Evolutionary conservation across 2,329 filamentous ascomycete species (phyloP).

Genomic region (Epichloe elymi): DNA sequence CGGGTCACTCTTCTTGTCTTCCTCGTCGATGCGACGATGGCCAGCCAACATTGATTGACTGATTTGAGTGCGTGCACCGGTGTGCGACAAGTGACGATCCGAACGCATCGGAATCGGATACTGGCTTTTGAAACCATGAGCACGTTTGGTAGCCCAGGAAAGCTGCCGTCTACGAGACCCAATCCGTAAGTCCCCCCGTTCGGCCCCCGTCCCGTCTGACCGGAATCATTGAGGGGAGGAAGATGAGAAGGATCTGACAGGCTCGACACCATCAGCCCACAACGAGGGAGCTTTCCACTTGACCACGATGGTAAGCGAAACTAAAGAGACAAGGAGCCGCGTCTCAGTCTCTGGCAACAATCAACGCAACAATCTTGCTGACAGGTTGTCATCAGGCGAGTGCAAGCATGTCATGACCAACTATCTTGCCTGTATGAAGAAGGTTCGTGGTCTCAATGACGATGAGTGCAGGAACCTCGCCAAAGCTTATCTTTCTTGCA

Average conservation of each 20-base stretch:
- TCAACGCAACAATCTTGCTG: background rate
- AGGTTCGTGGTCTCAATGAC: conserved; percentile 71
- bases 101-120: background rate
- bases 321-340: background rate
- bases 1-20: background rate
- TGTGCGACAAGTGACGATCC: background rate
- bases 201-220: background rate
- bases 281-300: conserved; percentile 89
- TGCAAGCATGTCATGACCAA: conserved; percentile 79
- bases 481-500: conserved; percentile 78
- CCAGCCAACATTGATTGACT: background rate
- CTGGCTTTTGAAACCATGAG: conserved; percentile 31
- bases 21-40: background rate
- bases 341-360: background rate
- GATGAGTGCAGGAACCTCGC: conserved; percentile 73
- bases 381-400: conserved; percentile 48
- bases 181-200: conserved; percentile 43
- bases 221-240: background rate
- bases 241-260: conserved; percentile 1
- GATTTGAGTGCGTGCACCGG: background rate
- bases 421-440: conserved; percentile 82
- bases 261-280: conserved; percentile 43
- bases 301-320: conserved; percentile 60
- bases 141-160: conserved; percentile 58
- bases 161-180: conserved; percentile 51